Base-by-base conservation (phyloP, 2,329 filamentous ascomycete species). In the Onygenales sp. region DNA sequence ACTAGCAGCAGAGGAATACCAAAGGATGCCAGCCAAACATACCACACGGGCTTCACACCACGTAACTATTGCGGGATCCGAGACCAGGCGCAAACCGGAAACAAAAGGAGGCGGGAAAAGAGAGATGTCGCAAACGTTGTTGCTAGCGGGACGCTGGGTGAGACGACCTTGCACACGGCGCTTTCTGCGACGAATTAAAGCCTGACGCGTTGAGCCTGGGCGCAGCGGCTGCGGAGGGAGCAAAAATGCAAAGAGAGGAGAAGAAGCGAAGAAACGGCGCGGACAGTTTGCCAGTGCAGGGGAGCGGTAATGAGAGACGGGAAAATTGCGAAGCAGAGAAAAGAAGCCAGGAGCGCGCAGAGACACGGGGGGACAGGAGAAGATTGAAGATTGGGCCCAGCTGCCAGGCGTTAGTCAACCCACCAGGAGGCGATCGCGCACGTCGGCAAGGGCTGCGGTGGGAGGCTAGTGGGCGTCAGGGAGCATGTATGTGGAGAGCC, bases 21-120 rank as follows among this genome's bases (percentile, higher is more conserved):
- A 10, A 53, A 14, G 32, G n/a, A 49, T 35, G 36, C 36, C 38
- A 53, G 43, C 50, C 32, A 52, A 52, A 35, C 43, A 52, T 52
- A 39, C 50, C 50, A 52, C 49, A 33, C 46, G 21, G 21, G 21
- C 35, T 49, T 27, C 46, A 31, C 46, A 36, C 13, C 35, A 49
- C 33, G 35, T 49, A 49, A 21, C 35, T 13, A 13, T 39, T 3
- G 5, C 33, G 46, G 13, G 41, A 8, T 43, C 3, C 17, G 11
- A 13, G 17, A 14, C 7, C 13, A 8, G 8, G 41, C 41, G 41
- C 41, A 43, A 43, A 43, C n/a, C 41, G 7, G 41, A 43, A 43
- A 39, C 9, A 10, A 9, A 10, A 7, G 3, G 36, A 39, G 13
- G 36, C 9, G 7, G 7, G 17, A 14, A 38, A 39, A 38, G 14